Evolutionary conservation across 148 eudicot species (phyloP).

Genomic region (Tetragonia tetragonoides): DNA sequence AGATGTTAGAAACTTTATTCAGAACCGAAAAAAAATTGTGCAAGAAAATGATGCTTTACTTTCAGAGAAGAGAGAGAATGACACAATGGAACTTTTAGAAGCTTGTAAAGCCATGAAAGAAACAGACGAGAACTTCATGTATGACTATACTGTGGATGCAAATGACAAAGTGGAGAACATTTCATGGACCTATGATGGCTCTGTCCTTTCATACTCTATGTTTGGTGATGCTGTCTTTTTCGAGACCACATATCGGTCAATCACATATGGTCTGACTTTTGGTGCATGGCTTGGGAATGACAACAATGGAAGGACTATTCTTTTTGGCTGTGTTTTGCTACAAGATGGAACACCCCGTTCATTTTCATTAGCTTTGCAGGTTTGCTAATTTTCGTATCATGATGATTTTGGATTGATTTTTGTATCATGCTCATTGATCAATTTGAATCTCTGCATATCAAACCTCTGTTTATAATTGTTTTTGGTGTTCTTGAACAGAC

Average conservation of each 20-base stretch:
- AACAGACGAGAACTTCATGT: constrained; percentile 38
- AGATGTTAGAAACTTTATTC: constrained; percentile 39
- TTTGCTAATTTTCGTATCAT: background rate
- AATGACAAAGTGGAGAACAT: constrained; percentile 36
- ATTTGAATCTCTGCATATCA: background rate
- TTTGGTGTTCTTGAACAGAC: constrained; percentile 22
- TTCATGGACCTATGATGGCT: constrained; percentile 35
- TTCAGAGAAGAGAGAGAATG: constrained; percentile 27
- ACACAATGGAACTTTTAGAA: constrained; percentile 28
- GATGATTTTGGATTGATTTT: background rate
- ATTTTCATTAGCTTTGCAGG: constrained; percentile 38
- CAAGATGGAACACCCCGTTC: constrained; percentile 34
- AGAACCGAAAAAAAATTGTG: constrained; percentile 31
- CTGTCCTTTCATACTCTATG: constrained; percentile 26
- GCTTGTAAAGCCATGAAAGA: constrained; percentile 40
- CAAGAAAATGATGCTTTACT: constrained; percentile 29
- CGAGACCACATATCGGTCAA: constrained; percentile 31
- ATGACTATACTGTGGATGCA: constrained; percentile 31
- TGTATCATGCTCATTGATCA: background rate
- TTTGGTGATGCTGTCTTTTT: constrained; percentile 43
- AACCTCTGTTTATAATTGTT: background rate
- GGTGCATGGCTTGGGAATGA: constrained; percentile 40
- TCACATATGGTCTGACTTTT: constrained; percentile 31
- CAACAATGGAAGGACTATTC: constrained; percentile 33
- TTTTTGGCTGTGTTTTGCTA: constrained; percentile 36